These are phyloP conservation scores for Bremia lactucae DNA, from an alignment of 352 stramenopile species.

Conservation along the genomic window DNA sequence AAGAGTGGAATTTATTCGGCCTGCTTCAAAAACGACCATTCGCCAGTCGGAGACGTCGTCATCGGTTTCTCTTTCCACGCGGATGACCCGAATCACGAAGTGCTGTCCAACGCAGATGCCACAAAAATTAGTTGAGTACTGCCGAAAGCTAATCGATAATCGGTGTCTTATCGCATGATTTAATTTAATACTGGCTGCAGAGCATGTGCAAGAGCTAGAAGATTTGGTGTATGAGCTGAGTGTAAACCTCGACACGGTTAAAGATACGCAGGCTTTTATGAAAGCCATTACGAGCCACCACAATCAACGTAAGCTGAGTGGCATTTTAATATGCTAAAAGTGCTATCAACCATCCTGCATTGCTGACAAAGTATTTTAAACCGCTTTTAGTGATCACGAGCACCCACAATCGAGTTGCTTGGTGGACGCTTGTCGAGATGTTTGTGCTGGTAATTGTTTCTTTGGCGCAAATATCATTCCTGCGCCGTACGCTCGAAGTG, in stretches of 20 bases:
- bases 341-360: no score
- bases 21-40: slow-evolving; percentile 64
- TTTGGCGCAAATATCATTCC: slow-evolving; percentile 75
- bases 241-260: slow-evolving; percentile 79
- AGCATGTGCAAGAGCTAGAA: slow-evolving; percentile 81
- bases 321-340: no score
- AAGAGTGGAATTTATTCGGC: slow-evolving; percentile 49
- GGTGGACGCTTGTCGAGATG: slow-evolving; percentile 75
- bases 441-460: slow-evolving; percentile 56
- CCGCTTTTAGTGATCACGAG: slow-evolving; percentile 64
- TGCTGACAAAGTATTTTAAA: slow-evolving; percentile 1
- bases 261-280: slow-evolving; percentile 82
- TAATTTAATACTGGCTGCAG: slow-evolving; percentile 15
- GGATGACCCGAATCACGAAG: slow-evolving; percentile 72
- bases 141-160: no score
- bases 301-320: slow-evolving; percentile 59
- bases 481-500: slow-evolving; percentile 77
- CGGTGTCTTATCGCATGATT: background rate
- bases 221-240: slow-evolving; percentile 80
- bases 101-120: slow-evolving; percentile 81
- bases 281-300: slow-evolving; percentile 79
- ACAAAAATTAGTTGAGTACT: slow-evolving; percentile 79
- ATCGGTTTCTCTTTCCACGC: slow-evolving; percentile 83
- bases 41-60: slow-evolving; percentile 51
- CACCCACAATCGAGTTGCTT: slow-evolving; percentile 74